Conservation (phyloP, 2,329 filamentous ascomycete genomes). For the Fusarium musae region DNA sequence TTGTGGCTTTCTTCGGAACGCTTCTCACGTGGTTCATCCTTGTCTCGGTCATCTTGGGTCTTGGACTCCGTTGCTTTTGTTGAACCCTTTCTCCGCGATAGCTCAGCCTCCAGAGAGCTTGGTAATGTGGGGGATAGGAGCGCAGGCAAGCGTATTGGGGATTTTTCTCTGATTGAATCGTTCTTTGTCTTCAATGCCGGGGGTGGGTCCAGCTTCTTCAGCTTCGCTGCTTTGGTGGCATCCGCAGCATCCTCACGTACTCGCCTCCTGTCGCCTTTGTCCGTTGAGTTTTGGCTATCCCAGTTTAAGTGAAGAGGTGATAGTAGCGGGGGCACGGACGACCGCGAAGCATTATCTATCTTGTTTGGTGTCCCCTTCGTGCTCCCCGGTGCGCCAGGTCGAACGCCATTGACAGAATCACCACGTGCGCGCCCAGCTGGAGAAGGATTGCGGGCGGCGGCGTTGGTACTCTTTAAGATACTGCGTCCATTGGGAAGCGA, state of each 20-base stretch:
- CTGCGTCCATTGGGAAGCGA: constrained; percentile 53
- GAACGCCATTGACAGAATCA: constrained; percentile 57
- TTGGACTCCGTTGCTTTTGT: constrained; percentile 34
- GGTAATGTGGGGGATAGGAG: constrained; percentile 68
- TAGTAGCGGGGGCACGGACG: constrained; percentile 61
- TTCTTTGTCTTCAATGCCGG: constrained; percentile 45
- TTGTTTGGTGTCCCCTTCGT: constrained; percentile 53
- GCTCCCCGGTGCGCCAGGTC: constrained; percentile 48
- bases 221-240: constrained; percentile 45
- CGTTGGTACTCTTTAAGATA: constrained; percentile 46
- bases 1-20: constrained; percentile 36
- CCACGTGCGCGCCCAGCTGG: constrained; percentile 53
- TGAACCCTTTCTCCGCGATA: constrained; percentile 47
- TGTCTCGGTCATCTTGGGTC: constrained; percentile 32
- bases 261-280: constrained; percentile 50
- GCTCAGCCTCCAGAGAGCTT: constrained; percentile 58
- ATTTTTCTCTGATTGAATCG: constrained; percentile 52
- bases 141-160: constrained; percentile 56
- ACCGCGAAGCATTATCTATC: constrained; percentile 51
- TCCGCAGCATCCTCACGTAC: constrained; percentile 45
- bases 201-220: constrained; percentile 45
- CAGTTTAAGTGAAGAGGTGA: constrained; percentile 63
- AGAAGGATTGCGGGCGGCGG: constrained; percentile 45
- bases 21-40: constrained; percentile 33
- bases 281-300: constrained; percentile 51